phyloP scores from a whole-genome alignment of 139 green algal species.

The Coelastrella sp. region DNA sequence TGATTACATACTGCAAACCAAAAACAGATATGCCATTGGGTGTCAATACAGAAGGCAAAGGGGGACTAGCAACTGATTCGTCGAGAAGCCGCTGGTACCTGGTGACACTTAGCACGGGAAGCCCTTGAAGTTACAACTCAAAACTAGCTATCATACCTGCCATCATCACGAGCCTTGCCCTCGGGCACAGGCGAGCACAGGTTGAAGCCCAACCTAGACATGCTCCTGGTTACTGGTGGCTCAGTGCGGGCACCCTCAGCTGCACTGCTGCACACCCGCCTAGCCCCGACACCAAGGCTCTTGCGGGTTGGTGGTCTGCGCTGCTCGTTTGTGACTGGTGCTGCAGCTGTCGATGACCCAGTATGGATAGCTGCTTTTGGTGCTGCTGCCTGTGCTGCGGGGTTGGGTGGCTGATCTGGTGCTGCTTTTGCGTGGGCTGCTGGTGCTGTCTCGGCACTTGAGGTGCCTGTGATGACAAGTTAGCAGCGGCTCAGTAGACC shows the following conservation, averaged over 20 bases:
- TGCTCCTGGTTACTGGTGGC: constrained; percentile 52
- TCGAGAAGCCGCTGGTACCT: background rate
- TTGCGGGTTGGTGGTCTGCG: background rate
- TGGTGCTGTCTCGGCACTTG: no score
- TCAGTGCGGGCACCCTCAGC: constrained; percentile 27
- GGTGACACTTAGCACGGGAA: background rate
- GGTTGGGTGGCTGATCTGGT: background rate
- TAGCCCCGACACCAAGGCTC: constrained; percentile 5
- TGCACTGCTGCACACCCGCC: constrained; percentile 18
- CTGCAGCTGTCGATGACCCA: background rate
- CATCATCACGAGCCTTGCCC: background rate
- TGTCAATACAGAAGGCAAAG: no score
- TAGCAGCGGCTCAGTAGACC: no score
- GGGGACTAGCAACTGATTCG: no score
- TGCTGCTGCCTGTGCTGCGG: background rate
- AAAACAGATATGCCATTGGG: no score
- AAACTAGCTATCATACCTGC: background rate
- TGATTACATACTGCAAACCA: no score
- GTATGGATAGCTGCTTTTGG: no score
- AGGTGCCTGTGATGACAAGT: no score
- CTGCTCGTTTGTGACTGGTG: no score
- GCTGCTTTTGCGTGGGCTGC: background rate
- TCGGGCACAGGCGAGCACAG: constrained; percentile 37
- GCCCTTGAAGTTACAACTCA: no score
- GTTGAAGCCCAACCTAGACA: background rate